Evolutionary conservation across 352 stramenopile species (phyloP).

Genomic region (Phytophthora chlamydospora): DNA sequence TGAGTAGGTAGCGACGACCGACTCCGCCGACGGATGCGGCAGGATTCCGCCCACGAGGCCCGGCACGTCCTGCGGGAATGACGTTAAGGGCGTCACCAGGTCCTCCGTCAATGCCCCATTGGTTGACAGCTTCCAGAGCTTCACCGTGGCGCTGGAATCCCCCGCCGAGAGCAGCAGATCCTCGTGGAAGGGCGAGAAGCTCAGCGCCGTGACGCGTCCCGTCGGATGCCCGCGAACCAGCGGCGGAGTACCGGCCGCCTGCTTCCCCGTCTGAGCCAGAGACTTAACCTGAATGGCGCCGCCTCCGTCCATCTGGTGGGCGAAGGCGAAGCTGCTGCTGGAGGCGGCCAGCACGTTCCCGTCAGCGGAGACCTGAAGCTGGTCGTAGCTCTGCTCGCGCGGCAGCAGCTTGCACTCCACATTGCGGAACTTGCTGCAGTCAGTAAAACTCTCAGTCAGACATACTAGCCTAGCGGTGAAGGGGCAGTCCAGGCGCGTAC

Average conservation of each 20-base stretch:
- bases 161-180: constrained; percentile 63
- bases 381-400: constrained; percentile 66
- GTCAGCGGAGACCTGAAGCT: constrained; percentile 66
- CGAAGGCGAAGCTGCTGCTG: constrained; percentile 58
- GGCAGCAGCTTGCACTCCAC: constrained; percentile 61
- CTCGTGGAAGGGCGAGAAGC: constrained; percentile 61
- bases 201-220: constrained; percentile 64
- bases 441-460: not conserved
- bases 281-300: constrained; percentile 68
- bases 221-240: constrained; percentile 66
- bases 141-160: constrained; percentile 50
- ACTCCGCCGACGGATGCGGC: constrained; percentile 61
- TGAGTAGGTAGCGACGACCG: constrained; percentile 50
- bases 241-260: constrained; percentile 35
- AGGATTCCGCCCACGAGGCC: constrained; percentile 41
- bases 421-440: constrained; percentile 80
- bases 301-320: constrained; percentile 67
- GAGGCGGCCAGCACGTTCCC: constrained; percentile 55
- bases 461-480: not conserved
- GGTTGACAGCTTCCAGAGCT: constrained; percentile 66
- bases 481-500: not conserved
- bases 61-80: constrained; percentile 18
- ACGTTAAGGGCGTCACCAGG: constrained; percentile 30
- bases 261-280: constrained; percentile 47
- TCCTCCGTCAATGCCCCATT: constrained; percentile 34